Evolutionary conservation across 2,329 filamentous ascomycete species (phyloP).

Genomic region (Beauveria sp.): DNA sequence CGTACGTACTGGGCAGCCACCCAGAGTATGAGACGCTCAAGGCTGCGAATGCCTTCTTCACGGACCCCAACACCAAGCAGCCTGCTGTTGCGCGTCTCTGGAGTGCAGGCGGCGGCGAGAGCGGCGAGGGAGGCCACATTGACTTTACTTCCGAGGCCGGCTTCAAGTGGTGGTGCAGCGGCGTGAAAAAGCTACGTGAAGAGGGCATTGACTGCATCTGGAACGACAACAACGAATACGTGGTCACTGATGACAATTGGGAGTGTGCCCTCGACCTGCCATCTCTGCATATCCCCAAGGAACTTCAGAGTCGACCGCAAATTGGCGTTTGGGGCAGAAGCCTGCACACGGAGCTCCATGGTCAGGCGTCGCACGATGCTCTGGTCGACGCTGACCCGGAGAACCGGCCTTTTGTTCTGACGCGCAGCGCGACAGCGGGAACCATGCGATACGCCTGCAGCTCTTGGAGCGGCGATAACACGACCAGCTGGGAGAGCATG

Average conservation of each 20-base stretch:
- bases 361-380: conserved; percentile 62
- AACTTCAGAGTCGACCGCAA: conserved; percentile 33
- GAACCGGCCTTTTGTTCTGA: conserved; percentile 59
- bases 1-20: conserved; percentile 60
- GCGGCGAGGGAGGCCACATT: conserved; percentile 62
- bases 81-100: conserved; percentile 57
- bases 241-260: conserved; percentile 59
- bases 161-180: conserved; percentile 66
- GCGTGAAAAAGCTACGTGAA: conserved; percentile 52
- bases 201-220: conserved; percentile 66
- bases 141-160: conserved; percentile 63
- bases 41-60: conserved; percentile 55
- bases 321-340: conserved; percentile 64
- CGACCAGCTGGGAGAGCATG: conserved; percentile 67
- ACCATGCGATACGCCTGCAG: conserved; percentile 64
- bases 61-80: conserved; percentile 43
- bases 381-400: conserved; percentile 50
- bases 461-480: conserved; percentile 69
- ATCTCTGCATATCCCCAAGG: conserved; percentile 28
- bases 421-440: conserved; percentile 61
- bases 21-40: conserved; percentile 57
- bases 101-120: conserved; percentile 65
- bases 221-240: conserved; percentile 77
- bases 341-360: conserved; percentile 64
- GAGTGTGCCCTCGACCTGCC: conserved; percentile 45